These are phyloP conservation scores for Tetrastigma voinierianum DNA, from an alignment of 164 flowering plant genomes.

Conservation along the genomic window DNA sequence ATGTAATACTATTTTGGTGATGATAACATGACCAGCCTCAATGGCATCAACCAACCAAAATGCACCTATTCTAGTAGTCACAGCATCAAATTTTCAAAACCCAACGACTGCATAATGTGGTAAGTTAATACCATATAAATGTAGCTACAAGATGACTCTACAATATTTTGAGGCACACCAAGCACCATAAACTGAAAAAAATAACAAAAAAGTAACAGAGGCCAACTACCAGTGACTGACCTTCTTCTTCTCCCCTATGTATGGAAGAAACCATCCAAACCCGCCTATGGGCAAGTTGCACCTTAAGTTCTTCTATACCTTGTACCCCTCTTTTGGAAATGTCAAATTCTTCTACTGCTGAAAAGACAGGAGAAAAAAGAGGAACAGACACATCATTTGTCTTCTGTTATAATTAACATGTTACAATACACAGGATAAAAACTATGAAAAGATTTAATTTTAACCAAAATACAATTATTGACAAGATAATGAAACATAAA, in stretches of 20 bases:
- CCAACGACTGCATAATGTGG: not conserved
- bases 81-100: not conserved
- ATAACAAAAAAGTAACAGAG: not conserved
- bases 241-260: conserved; percentile 91
- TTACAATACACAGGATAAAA: too few relatives aligned
- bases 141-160: not conserved
- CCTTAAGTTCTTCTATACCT: conserved; percentile 45
- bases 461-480: not conserved
- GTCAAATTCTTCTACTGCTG: conserved; percentile 53
- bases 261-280: conserved; percentile 95
- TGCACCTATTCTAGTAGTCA: not conserved
- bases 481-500: not conserved
- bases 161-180: not conserved
- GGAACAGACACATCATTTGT: not conserved
- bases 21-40: not conserved
- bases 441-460: too few relatives aligned
- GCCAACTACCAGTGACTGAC: conserved; percentile 28
- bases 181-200: conserved; percentile 3
- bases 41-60: not conserved
- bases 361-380: conserved; percentile 2
- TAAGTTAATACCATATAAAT: not conserved
- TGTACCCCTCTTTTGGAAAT: conserved; percentile 22
- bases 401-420: not conserved
- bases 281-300: conserved; percentile 48
- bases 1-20: not conserved